Percentiles rank a stretch among this genome's conserved stretches.
Evolutionary conservation across 495 filamentous ascomycete species (phyloP).

Genomic region (Daldinia vernicosa): DNA sequence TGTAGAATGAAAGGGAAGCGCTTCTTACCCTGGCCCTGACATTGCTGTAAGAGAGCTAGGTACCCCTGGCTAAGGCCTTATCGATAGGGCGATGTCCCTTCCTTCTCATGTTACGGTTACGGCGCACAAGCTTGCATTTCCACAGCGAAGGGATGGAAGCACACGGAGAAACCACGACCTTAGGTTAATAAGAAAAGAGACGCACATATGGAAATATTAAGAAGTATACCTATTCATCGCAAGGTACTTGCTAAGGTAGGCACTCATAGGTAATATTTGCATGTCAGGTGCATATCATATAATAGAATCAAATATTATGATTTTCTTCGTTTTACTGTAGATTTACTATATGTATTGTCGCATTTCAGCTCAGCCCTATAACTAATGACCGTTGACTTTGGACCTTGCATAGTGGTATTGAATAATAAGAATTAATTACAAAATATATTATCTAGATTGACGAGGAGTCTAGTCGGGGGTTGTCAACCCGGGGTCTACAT

Average conservation of each 20-base stretch:
- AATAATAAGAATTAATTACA: slow-evolving; percentile 36
- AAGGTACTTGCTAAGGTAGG: neutral
- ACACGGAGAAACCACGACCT: slow-evolving; percentile 36
- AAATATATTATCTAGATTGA: slow-evolving; percentile 41
- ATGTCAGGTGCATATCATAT: neutral
- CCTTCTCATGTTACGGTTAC: slow-evolving; percentile 2
- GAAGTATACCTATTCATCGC: neutral
- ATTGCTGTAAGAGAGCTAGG: slow-evolving; percentile 1
- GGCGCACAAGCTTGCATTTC: slow-evolving; percentile 24
- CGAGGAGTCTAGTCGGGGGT: slow-evolving; percentile 27
- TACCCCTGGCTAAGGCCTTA: slow-evolving; percentile 22
- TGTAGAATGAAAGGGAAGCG: slow-evolving; percentile 17
- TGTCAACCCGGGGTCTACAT: slow-evolving; percentile 28
- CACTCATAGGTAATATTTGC: neutral
- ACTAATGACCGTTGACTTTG: slow-evolving; percentile 24
- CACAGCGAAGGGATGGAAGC: slow-evolving; percentile 26
- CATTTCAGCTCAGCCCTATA: slow-evolving; percentile 44
- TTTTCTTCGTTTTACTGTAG: neutral
- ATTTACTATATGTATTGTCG: slow-evolving; percentile 24
- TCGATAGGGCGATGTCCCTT: slow-evolving; percentile 19
- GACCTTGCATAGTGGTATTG: slow-evolving; percentile 40
- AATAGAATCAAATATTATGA: neutral
- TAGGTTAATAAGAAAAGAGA: slow-evolving; percentile 9
- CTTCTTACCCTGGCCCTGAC: slow-evolving; percentile 1
- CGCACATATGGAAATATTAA: slow-evolving; percentile 4